phyloP scores from a whole-genome alignment of 73 alveolate species.

The Uronychia setigera region DNA sequence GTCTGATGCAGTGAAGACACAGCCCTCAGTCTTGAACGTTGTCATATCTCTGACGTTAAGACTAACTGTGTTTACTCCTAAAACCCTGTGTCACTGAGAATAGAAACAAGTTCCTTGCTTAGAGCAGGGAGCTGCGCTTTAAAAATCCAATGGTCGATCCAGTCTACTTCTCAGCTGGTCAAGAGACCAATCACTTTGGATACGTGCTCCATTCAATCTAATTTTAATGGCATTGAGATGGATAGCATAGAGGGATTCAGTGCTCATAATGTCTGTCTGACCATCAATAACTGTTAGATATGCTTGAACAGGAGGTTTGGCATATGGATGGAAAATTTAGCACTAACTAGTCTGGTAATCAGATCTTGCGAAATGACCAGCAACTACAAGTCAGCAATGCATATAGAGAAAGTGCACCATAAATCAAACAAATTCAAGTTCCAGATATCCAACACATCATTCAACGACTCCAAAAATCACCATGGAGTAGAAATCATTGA shows the following conservation, averaged over 20 bases:
- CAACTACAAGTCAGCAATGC: neutral
- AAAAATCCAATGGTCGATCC: neutral
- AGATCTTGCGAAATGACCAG: neutral
- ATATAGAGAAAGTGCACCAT: neutral
- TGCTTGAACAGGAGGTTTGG: neutral
- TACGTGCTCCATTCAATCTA: conserved; percentile 2
- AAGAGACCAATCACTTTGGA: neutral
- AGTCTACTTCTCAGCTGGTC: neutral
- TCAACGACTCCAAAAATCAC: conserved; percentile 13
- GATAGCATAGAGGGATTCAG: neutral
- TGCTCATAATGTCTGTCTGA: neutral
- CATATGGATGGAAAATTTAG: neutral
- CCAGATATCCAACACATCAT: neutral
- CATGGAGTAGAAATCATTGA: conserved; percentile 26
- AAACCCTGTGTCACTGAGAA: conserved; percentile 24
- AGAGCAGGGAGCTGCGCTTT: conserved; percentile 18
- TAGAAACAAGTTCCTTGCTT: neutral
- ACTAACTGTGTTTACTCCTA: neutral
- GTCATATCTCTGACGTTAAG: conserved; percentile 10
- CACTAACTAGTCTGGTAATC: neutral
- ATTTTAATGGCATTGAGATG: neutral
- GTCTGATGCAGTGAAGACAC: conserved; percentile 12
- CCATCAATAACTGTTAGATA: neutral
- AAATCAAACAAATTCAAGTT: conserved; percentile 3
- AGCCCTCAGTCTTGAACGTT: conserved; percentile 7